Conservation (phyloP, 1,284 basidiomycete species). For the Leccinum angustisporum region DNA sequence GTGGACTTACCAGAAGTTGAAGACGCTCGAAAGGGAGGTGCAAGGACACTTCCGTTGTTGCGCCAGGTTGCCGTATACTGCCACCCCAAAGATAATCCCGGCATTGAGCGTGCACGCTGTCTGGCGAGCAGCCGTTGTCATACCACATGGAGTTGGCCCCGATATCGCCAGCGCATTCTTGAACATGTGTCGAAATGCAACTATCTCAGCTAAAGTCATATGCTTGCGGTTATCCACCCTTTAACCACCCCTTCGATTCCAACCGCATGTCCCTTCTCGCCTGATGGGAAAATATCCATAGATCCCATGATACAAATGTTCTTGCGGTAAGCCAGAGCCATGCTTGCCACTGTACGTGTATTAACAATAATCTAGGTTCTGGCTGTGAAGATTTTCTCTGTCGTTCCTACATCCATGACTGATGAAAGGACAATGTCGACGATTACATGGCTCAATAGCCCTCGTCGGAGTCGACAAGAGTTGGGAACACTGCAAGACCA, state of each 20-base stretch:
- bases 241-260: background rate
- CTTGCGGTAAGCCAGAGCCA: background rate
- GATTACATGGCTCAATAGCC: background rate
- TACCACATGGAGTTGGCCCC: too few relatives aligned
- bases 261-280: background rate
- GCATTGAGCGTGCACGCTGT: too few relatives aligned
- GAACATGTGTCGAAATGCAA: too few relatives aligned
- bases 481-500: background rate
- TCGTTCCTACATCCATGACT: background rate
- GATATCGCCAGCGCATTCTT: too few relatives aligned
- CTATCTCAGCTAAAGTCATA: background rate
- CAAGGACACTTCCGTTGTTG: too few relatives aligned
- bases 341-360: too few relatives aligned
- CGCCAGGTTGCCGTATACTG: too few relatives aligned
- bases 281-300: background rate
- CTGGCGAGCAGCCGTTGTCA: too few relatives aligned
- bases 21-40: too few relatives aligned
- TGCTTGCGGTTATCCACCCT: background rate
- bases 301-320: background rate
- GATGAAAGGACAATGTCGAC: background rate
- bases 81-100: too few relatives aligned
- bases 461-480: background rate
- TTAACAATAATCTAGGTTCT: background rate
- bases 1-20: too few relatives aligned
- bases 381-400: background rate